Evolutionary conservation across 306 rosid species (phyloP).

Genomic region (Quercus alba): DNA sequence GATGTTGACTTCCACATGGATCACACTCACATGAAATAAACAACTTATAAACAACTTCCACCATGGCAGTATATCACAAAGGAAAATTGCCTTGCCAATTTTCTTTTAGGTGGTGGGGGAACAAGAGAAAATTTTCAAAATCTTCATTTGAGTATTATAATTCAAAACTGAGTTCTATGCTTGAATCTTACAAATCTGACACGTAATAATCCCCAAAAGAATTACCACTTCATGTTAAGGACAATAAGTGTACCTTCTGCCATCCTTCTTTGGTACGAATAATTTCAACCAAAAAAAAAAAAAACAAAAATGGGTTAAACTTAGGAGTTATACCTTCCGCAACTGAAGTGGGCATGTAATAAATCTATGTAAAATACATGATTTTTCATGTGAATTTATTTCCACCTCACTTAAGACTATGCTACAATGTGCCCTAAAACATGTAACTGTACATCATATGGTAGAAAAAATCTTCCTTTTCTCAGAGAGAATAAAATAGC

Average conservation of each 20-base stretch:
- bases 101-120: no score
- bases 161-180: no score
- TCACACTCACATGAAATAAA: no score
- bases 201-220: no score
- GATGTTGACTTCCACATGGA: no score
- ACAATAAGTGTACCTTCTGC: background rate
- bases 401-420: conserved; percentile 26
- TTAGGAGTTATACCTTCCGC: background rate
- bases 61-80: no score
- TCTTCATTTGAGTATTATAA: no score
- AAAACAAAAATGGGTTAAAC: background rate
- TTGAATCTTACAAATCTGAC: background rate
- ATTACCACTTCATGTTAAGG: background rate
- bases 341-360: conserved; percentile 1
- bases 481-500: background rate
- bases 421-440: conserved; percentile 39
- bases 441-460: conserved; percentile 37
- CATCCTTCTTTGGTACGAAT: background rate
- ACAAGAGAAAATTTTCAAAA: no score
- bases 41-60: no score
- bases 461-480: conserved; percentile 17
- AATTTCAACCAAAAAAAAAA: background rate
- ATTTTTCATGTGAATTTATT: background rate
- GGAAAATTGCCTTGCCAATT: no score
- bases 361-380: background rate